Evolutionary conservation across 305 asterid species (phyloP).

Genomic region (Euphrasia arctica): DNA sequence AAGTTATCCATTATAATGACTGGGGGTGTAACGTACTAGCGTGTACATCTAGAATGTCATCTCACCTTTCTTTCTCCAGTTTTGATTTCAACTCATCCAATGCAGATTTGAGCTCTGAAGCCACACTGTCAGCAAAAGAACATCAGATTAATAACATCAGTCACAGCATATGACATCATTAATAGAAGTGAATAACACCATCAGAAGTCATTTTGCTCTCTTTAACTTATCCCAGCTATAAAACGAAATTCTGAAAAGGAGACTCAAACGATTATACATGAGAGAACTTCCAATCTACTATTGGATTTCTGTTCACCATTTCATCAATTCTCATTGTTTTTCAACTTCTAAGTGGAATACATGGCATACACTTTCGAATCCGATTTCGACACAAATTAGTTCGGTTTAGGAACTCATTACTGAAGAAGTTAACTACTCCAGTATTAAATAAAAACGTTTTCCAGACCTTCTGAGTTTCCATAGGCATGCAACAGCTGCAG

Average conservation of each 20-base stretch:
- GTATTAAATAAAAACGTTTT: neutral
- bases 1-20: slow-evolving; percentile 3
- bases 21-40: neutral
- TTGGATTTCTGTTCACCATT: neutral
- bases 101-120: slow-evolving; percentile 68
- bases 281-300: slow-evolving; percentile 2
- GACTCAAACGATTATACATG: neutral
- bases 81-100: slow-evolving; percentile 72
- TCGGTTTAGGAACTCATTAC: slow-evolving; percentile 1
- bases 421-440: slow-evolving; percentile 4
- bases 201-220: neutral
- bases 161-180: slow-evolving; percentile 10
- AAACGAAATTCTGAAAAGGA: slow-evolving; percentile 7
- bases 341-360: neutral
- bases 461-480: neutral
- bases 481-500: slow-evolving; percentile 8
- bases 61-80: slow-evolving; percentile 92
- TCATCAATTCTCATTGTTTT: neutral
- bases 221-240: slow-evolving; percentile 13
- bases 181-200: slow-evolving; percentile 13
- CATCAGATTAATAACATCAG: slow-evolving; percentile 9
- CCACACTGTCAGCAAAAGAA: slow-evolving; percentile 43
- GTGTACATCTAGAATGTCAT: slow-evolving; percentile 1
- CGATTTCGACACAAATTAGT: neutral
- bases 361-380: neutral